Evolutionary conservation across 345 rosid species (phyloP), one percentile per base, ranked within the genome.

Genomic region (Eutrema japonicum): DNA sequence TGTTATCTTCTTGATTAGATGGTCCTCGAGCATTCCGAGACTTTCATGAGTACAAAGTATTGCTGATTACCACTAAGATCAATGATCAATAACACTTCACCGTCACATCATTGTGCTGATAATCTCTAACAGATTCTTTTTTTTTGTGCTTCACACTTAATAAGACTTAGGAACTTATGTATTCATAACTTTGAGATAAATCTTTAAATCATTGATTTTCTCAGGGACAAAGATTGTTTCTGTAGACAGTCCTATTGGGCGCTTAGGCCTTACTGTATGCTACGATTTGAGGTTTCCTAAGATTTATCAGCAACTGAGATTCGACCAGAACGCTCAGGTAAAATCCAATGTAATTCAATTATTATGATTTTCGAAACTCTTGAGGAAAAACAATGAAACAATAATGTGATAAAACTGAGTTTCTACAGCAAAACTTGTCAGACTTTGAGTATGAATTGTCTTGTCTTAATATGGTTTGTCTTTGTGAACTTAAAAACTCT

Each of bases 211-310:
- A 8, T 54, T 9, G 42, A 4, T 38, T 8, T 59, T 78, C 74
- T 66, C 71, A 94, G 98, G 97, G 41, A 87, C 83, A 57, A 87
- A 87, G 40, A 43, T 88, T 74, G 93, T 87, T 50, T 85, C 90
- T 1, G 79, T 84, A 26, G 98, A 88, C 78, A 91, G 96, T 78
- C 96, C 97, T 7, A 38, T 78, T 33, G 97, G 98, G 55, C 84
- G 92, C 55, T 85, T 94, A 80, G 96, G 98, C 64, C 76, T 88
- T 72, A 82, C 98, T 10, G 93, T 89, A 38, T 94, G 97, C 82
- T 94, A 91, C 55, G 97, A 94, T 78, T 67, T 94, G 85, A 91
- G 98, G 81, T 94, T 94, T 70, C 95, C 95, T 0, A 95, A 87
- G 79, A 83, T 91, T 69, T 91, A 94, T 75, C 97, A 91, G 84